Evolutionary conservation across 257 asterid genomes (phyloP), one percentile per base, ranked within the genome.

Genomic region (Solanum virginianum): DNA sequence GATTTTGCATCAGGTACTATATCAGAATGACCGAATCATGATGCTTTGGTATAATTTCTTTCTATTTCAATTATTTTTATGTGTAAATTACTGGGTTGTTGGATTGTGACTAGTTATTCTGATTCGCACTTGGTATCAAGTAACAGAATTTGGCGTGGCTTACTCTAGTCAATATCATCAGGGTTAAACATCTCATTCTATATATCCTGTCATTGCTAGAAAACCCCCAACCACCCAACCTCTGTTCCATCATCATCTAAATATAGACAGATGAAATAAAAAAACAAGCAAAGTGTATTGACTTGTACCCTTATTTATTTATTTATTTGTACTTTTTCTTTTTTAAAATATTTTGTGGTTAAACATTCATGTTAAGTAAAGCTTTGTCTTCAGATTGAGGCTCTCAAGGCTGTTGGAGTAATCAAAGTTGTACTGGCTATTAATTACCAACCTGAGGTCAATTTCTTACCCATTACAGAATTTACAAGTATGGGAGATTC

Each of bases 391-490:
- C 93, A 93, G 98, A 93, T 94, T 49, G 97, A 93, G 87, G 98
- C 98, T 60, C 94, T 94, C 84, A 93, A 91, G 86, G 95, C 92
- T 68, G 89, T 90, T 80, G 98, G 97, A 86, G 98, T 94, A 84
- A 93, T 93, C 63, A 96, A 94, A 89, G 97, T 94, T 79, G 94
- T 94, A 60, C 90, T 94, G 86, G 98, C 98, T 71, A 94, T 94
- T 88, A 94, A 91, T 87, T 94, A 94, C 90, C 96, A 93, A 89
- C 98, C 98, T 18, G 96, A 94, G 96, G 98, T 94, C 85, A 85
- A 60, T 57, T 80, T 39, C 29, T 54, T 71, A 41, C 45, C 24
- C 63, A 16, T 24, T 2, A 77, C 63, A 51, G 49, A 49, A 51
- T 24, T 75, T 49, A 62, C 15, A 24, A 49, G 2, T 49, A 49